Conservation (phyloP, 2,329 filamentous ascomycete genomes). For the Xylaria sp. region DNA sequence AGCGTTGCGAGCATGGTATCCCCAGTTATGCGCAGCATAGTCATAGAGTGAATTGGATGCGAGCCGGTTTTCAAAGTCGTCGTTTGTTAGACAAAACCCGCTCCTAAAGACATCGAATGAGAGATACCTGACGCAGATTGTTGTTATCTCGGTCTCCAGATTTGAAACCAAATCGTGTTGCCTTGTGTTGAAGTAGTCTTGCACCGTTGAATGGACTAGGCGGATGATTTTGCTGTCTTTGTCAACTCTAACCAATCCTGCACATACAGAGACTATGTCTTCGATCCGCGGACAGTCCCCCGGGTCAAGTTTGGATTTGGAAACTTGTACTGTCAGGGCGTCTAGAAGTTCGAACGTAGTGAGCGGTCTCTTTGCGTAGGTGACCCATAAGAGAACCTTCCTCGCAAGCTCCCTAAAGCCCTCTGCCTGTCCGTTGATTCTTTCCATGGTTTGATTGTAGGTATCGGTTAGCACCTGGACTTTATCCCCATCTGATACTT, state of each 20-base stretch:
- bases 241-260: constrained; percentile 56
- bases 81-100: neutral
- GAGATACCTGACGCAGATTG: constrained; percentile 53
- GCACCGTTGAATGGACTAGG: constrained; percentile 59
- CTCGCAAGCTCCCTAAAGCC: no score
- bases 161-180: constrained; percentile 48
- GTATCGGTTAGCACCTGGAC: no score
- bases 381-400: no score
- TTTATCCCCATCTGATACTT: no score
- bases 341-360: no score
- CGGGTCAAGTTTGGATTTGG: no score
- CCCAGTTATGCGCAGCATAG: constrained; percentile 12
- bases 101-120: constrained; percentile 35
- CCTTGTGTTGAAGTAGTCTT: constrained; percentile 57
- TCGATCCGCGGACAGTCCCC: no score
- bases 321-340: no score
- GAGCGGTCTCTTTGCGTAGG: no score
- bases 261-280: no score
- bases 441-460: no score
- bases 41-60: constrained; percentile 9
- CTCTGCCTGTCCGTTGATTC: no score
- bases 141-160: constrained; percentile 48
- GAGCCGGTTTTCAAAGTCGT: neutral
- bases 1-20: neutral
- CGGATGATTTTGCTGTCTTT: constrained; percentile 53